Evolutionary conservation across 148 eudicot genomes (phyloP).

Genomic region (Vaccinium vitisidaea): DNA sequence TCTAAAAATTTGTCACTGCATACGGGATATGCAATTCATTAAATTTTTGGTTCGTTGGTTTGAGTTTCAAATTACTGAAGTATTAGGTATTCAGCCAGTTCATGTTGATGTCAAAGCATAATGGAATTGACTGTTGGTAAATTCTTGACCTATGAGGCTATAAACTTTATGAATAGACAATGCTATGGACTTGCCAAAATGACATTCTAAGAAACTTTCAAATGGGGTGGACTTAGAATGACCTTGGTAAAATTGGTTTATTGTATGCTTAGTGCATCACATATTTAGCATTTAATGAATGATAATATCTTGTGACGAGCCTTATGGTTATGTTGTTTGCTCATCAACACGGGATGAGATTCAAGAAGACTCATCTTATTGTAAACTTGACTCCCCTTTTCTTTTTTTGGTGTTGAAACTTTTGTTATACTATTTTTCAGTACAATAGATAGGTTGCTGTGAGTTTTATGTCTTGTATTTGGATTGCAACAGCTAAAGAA

Average conservation of each 20-base stretch:
- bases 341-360: neutral
- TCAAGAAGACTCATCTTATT: neutral
- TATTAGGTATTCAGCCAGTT: neutral
- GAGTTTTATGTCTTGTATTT: neutral
- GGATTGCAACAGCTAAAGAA: neutral
- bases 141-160: neutral
- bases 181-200: neutral
- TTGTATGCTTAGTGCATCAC: neutral
- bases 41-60: neutral
- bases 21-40: neutral
- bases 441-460: neutral
- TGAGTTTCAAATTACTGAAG: no score
- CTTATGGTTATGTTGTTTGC: neutral
- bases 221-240: neutral
- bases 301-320: neutral
- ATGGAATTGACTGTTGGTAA: neutral
- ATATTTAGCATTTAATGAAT: neutral
- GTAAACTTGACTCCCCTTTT: neutral
- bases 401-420: neutral
- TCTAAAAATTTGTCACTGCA: neutral
- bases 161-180: neutral
- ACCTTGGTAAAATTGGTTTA: neutral
- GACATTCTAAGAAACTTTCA: neutral
- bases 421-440: neutral
- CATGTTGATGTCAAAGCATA: neutral